These are phyloP conservation scores for Chaetomium sp. DNA, from an alignment of 2,329 filamentous ascomycete species.

Conservation along the genomic window DNA sequence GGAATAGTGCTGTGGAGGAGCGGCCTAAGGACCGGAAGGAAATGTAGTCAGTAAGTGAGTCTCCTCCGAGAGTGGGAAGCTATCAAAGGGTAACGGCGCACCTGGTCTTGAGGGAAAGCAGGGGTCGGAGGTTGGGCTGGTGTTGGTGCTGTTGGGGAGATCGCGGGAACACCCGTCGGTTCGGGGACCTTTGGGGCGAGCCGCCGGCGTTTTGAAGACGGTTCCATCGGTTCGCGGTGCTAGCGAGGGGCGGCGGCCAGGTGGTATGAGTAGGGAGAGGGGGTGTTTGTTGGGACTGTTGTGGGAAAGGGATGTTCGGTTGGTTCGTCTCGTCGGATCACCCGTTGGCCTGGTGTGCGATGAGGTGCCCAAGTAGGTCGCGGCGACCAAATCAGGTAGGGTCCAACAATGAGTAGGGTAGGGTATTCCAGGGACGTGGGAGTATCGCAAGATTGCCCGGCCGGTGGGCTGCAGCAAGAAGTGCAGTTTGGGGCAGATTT, in stretches of 20 bases:
- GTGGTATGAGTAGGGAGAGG: not conserved
- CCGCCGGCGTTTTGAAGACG: conserved; percentile 26
- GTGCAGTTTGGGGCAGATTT: no score
- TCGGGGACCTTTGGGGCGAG: conserved; percentile 26
- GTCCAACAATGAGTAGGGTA: no score
- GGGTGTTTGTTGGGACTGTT: not conserved
- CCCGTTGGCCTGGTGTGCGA: no score
- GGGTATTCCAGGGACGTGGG: no score
- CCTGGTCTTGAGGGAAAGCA: conserved; percentile 21
- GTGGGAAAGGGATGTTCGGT: no score
- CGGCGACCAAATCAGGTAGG: no score
- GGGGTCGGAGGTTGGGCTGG: conserved; percentile 18
- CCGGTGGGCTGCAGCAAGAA: no score
- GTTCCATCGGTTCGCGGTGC: conserved; percentile 21
- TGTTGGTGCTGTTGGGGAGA: conserved; percentile 14
- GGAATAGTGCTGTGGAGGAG: conserved; percentile 17
- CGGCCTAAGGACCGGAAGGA: conserved; percentile 4
- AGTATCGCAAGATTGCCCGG: no score
- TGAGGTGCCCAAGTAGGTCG: no score
- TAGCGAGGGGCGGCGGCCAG: not conserved
- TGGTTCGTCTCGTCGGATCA: no score
- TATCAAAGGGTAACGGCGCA: conserved; percentile 4
- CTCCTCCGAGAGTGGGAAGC: not conserved
- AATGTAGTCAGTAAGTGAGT: conserved; percentile 1
- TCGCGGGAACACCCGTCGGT: conserved; percentile 12